Percentiles rank a stretch among this genome's conserved stretches.
phyloP scores from a whole-genome alignment of 495 filamentous ascomycete genomes.

The Penicillium canariense region DNA sequence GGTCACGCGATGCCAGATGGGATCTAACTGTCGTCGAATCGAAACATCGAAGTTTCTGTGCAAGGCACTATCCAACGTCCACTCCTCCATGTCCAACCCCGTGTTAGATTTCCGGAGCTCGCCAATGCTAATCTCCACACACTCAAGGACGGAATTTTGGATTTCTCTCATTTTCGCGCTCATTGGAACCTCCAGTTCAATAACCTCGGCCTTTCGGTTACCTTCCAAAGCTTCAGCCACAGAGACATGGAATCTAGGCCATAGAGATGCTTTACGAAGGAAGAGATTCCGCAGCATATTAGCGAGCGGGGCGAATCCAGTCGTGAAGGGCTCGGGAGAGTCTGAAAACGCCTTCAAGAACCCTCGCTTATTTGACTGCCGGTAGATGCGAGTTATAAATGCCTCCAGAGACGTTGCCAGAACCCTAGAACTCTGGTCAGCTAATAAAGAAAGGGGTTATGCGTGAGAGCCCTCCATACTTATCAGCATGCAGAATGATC shows the following conservation, averaged over 20 bases:
- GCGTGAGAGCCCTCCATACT: slow-evolving; percentile 28
- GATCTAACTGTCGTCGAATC: slow-evolving; percentile 85
- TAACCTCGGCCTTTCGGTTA: slow-evolving; percentile 90
- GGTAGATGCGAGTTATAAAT: slow-evolving; percentile 90
- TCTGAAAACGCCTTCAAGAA: slow-evolving; percentile 98
- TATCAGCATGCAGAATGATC: slow-evolving; percentile 85
- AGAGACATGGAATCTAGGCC: slow-evolving; percentile 92
- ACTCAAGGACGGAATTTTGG: slow-evolving; percentile 91
- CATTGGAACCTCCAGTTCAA: slow-evolving; percentile 96
- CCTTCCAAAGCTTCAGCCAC: slow-evolving; percentile 88
- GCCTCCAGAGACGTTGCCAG: slow-evolving; percentile 88
- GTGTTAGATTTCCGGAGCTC: slow-evolving; percentile 88
- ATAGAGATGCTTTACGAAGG: slow-evolving; percentile 81
- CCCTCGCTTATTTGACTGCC: slow-evolving; percentile 87
- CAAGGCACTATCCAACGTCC: slow-evolving; percentile 93
- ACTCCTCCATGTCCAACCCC: slow-evolving; percentile 93
- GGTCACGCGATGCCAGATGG: slow-evolving; percentile 95
- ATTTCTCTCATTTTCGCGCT: slow-evolving; percentile 90
- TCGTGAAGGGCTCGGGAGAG: slow-evolving; percentile 86
- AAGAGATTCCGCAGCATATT: slow-evolving; percentile 94
- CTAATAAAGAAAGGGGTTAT: not conserved
- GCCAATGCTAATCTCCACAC: slow-evolving; percentile 88
- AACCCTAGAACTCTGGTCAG: slow-evolving; percentile 44
- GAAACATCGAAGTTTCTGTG: slow-evolving; percentile 90
- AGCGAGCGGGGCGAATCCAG: slow-evolving; percentile 82